Percentiles rank a stretch among this genome's conserved stretches.
phyloP scores from a whole-genome alignment of 495 filamentous ascomycete species.

The Neohortaea acidophila region DNA sequence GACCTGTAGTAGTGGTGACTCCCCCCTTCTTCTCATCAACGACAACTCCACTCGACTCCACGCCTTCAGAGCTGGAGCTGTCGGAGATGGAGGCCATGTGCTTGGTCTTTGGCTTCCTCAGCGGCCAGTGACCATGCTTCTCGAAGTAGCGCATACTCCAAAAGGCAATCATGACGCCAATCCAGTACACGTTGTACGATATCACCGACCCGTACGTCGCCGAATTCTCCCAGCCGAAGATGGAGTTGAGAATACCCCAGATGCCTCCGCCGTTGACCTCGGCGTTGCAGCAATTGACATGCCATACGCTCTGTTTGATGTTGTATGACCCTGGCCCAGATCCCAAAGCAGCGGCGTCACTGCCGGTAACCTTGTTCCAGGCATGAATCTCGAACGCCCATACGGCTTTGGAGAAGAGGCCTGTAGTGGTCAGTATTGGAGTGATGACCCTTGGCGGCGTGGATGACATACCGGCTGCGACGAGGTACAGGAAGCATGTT shows the following conservation, averaged over 20 bases:
- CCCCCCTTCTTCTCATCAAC: too few relatives aligned
- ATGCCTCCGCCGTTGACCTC: constrained; percentile 55
- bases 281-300: constrained; percentile 79
- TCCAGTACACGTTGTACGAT: constrained; percentile 80
- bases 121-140: constrained; percentile 49
- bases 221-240: constrained; percentile 76
- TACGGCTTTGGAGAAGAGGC: constrained; percentile 61
- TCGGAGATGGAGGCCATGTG: too few relatives aligned
- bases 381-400: constrained; percentile 51
- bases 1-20: too few relatives aligned
- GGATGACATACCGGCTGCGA: constrained; percentile 43
- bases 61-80: too few relatives aligned
- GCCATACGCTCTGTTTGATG: constrained; percentile 74
- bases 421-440: constrained; percentile 5
- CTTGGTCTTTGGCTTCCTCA: constrained; percentile 29
- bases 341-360: constrained; percentile 60
- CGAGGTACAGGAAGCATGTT: constrained; percentile 71
- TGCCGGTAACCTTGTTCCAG: constrained; percentile 54
- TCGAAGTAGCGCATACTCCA: constrained; percentile 50
- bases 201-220: constrained; percentile 74
- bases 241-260: constrained; percentile 82
- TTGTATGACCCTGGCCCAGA: constrained; percentile 76
- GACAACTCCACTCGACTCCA: too few relatives aligned
- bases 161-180: constrained; percentile 48
- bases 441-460: not conserved